Base-by-base conservation (phyloP, 2,329 filamentous ascomycete genomes). In the Didymella lethalis region DNA sequence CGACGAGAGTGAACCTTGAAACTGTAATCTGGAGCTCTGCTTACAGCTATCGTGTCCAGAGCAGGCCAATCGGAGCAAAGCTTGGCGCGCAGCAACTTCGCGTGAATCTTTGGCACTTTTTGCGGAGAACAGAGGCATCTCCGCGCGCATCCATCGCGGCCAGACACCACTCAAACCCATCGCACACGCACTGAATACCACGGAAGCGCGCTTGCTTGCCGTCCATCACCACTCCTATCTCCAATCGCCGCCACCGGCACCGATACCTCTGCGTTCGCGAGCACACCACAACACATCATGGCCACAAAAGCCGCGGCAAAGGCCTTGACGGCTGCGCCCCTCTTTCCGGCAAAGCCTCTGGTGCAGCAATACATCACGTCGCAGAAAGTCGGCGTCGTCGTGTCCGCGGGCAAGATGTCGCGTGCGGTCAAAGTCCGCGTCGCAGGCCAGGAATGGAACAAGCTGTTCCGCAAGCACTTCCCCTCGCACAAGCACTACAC, bases 341-440 rank as follows among this genome's bases (percentile, higher is more conserved):
- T 32, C 31, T 32, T 32, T 6, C 31, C 31, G 31, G 7, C 31
- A 1, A 32, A 32, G 31, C 31, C 31, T 14, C 65, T 75, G 40
- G 57, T 76, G 6, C 68, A 68, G 4, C 65, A 67, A 49, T 61
- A 65, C 48, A 63, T 73, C n/a, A 68, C 68, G 26, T 70, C 66
- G 47, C 64, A 71, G 20, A 73, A 75, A 62, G 68, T 72, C 2
- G 90, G 90, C 62, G 86, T 94, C 40, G 91, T 94, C 25, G 86
- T 93, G 48, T 92, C 90, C 41, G 87, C 90, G 7, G 91, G 91
- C 20, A 83, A 88, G 59, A 93, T 93, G 89, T 79, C 87, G 59
- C 91, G 89, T 78, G 93, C 90, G 2, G 90, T 93, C 57, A 93
- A 91, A 78, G 91, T 93, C 62, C 86, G 88, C 65, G 83, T 93